Evolutionary conservation across 2,329 filamentous ascomycete species (phyloP), one percentile per base, ranked within the genome.

Genomic region (Macrophomina phaseolina): DNA sequence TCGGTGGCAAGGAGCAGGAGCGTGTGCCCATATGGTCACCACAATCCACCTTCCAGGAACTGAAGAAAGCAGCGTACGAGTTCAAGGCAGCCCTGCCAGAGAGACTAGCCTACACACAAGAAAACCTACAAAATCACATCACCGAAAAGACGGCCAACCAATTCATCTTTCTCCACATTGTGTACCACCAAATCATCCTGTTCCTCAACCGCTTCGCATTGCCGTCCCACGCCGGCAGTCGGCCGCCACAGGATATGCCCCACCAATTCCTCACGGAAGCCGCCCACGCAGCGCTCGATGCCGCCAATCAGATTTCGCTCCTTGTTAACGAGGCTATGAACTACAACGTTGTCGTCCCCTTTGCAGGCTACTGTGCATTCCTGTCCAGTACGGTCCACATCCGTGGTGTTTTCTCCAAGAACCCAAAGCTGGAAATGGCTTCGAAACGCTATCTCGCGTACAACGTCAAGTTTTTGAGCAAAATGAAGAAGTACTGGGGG

Each of bases 401-500:
- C 28, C 91, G 93, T 72, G 93, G 93, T 5, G 93, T 96, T 3
- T 96, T 97, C 75, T 95, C 93, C 4, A 92, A 92, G 69, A 94
- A 96, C 70, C 82, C 89, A 14, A 82, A 87, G 11, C 85, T 96
- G 60, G 92, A 97, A 76, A 85, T 87, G 12, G 86, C 87, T 8
- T 93, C 92, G 8, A 97, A 96, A 80, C 88, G 89, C 70, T 94
- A 97, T 73, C 83, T 97, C 16, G 89, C 91, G 0, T 91, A 90
- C 70, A 98, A 97, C 70, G 91, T 98, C 73, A 92, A 91, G 74
- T 98, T 95, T 73, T 81, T 99, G 52, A 90, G 91, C 65, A 95
- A 92, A 79, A 97, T 98, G 92, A 97, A 97, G 83, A 92, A 92
- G 68, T 94, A 95, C 74, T 99, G 95, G 95, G 95, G 94, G 68